phyloP scores from a whole-genome alignment of 257 asterid species.

The Solanum pimpinellifolium region DNA sequence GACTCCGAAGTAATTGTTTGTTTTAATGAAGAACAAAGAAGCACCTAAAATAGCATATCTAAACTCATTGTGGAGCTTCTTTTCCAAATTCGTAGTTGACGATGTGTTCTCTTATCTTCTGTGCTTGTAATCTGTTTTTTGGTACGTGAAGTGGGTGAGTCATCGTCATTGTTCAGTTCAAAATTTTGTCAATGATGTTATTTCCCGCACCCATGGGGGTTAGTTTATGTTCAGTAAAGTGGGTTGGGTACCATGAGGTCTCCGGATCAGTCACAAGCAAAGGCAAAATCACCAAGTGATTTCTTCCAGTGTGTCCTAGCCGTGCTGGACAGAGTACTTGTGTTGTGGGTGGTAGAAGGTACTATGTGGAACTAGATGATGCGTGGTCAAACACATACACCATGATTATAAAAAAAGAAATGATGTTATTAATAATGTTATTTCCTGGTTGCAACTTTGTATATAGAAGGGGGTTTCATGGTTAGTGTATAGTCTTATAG shows the following conservation, averaged over 20 bases:
- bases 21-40: neutral
- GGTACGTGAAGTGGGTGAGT: neutral
- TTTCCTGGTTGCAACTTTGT: neutral
- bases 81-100: neutral
- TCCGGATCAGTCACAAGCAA: neutral
- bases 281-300: neutral
- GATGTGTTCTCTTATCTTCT: neutral
- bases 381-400: neutral
- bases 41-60: neutral
- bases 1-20: neutral
- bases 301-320: neutral
- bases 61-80: neutral
- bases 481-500: neutral
- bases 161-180: neutral
- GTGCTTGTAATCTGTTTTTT: neutral
- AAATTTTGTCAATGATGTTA: neutral
- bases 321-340: neutral
- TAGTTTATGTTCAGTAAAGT: neutral
- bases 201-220: too few relatives aligned
- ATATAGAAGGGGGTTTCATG: rapidly evolving
- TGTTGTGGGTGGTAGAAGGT: neutral
- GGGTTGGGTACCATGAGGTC: neutral
- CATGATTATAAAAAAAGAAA: neutral
- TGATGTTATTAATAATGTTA: too few relatives aligned
- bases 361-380: neutral